A percentile compares a stretch with the other conserved stretches of the same genome.
These are phyloP conservation scores for Bullera alba DNA, from an alignment of 768 basidiomycete genomes.

Conservation along the genomic window DNA sequence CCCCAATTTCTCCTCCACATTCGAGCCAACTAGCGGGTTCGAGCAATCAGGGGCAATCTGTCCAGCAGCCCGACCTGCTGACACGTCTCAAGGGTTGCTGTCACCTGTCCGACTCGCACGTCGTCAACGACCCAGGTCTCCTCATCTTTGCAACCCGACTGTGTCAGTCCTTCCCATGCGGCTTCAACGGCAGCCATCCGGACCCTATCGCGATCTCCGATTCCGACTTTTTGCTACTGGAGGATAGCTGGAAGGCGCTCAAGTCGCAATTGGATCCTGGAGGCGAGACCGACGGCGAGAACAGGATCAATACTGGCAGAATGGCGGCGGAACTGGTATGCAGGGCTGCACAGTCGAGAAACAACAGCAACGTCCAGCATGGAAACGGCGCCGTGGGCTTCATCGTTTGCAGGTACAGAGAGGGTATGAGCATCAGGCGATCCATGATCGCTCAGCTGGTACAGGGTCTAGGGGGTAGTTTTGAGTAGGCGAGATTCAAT, in stretches of 20 bases:
- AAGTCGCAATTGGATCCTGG: conserved; percentile 34
- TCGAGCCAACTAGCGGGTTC: too few relatives aligned
- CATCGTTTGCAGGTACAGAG: conserved; percentile 37
- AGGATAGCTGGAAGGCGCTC: conserved; percentile 37
- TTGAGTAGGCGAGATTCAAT: too few relatives aligned
- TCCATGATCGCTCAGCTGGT: conserved; percentile 31
- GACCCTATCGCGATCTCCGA: conserved; percentile 12
- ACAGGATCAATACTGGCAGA: conserved; percentile 42
- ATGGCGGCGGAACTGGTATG: conserved; percentile 44
- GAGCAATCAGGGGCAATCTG: conserved; percentile 1
- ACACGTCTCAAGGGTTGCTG: conserved; percentile 42
- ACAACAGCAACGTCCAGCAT: conserved; percentile 5
- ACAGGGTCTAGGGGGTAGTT: conserved; percentile 34
- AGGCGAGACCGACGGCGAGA: conserved; percentile 39
- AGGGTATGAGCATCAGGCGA: conserved; percentile 38
- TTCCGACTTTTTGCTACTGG: conserved; percentile 30
- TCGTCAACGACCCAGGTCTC: conserved; percentile 42
- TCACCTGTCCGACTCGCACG: conserved; percentile 41
- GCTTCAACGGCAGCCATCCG: conserved; percentile 28
- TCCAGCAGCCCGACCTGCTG: conserved; percentile 37
- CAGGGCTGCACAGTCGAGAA: conserved; percentile 25
- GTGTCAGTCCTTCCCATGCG: conserved; percentile 39
- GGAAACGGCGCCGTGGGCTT: too few relatives aligned
- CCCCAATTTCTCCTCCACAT: conserved; percentile 12
- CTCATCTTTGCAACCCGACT: conserved; percentile 43